phyloP scores from a whole-genome alignment of 305 asterid genomes.

The Fraxinus sp. region DNA sequence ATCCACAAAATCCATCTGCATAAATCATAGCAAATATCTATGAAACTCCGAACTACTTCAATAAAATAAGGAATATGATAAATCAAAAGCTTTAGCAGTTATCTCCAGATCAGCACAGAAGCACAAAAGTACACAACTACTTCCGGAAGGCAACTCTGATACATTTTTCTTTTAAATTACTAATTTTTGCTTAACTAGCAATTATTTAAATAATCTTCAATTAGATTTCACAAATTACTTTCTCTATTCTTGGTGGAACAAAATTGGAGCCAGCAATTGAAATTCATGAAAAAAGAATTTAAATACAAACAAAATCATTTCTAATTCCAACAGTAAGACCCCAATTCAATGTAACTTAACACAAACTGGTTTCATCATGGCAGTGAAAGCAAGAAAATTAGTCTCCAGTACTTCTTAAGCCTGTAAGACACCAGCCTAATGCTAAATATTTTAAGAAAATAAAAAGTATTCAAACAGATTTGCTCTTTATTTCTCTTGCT shows the following conservation, averaged over 20 bases:
- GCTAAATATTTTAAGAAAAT: background rate
- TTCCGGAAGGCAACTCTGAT: background rate
- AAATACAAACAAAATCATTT: background rate
- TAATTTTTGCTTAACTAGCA: background rate
- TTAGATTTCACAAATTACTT: background rate
- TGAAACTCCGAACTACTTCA: constrained; percentile 1
- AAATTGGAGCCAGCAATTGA: background rate
- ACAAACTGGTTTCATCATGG: background rate
- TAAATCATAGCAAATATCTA: background rate
- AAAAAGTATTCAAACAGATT: background rate
- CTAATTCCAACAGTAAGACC: background rate
- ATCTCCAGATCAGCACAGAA: background rate
- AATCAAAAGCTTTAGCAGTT: background rate
- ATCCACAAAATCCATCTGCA: constrained; percentile 85
- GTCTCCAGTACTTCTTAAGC: background rate
- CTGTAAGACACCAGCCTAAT: background rate
- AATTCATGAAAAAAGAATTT: background rate
- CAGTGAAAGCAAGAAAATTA: background rate
- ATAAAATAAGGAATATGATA: background rate
- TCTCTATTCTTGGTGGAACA: background rate
- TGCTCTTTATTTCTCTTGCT: background rate
- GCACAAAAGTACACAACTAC: background rate
- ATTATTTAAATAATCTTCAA: background rate
- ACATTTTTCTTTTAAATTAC: background rate
- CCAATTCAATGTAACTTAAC: background rate